Base-by-base conservation (phyloP, 202 grass and related monocot species). In the Eragrostis tef region DNA sequence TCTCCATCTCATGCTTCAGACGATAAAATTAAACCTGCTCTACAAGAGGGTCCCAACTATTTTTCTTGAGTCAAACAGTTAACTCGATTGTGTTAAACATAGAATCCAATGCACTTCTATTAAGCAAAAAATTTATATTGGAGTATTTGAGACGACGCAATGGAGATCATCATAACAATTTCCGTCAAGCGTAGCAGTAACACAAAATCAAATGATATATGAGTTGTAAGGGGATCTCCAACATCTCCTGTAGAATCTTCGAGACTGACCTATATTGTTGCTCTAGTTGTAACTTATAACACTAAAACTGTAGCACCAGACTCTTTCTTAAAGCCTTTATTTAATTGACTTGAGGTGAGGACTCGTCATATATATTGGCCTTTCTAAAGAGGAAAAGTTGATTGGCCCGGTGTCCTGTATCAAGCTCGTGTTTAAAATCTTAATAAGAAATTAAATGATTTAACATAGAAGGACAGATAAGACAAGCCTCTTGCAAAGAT, bases 71-170 rank as follows among this genome's bases (percentile, higher is more conserved):
- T 64, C 11, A 26, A 26, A 4, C 0, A 25, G 6, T 50, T 52
- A 56, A 12, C 0, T 7, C 27, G 2, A 21, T 73, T 41, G 71
- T 61, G 13, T 39, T 49, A 34, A 3, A 47, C 9, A 66, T 2
- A 60, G 6, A 81, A 81, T 61, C 43, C 17, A 63, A 17, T 72
- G 25, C 79, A 63, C 39, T 72, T 62, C 48, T 36, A 61, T 42
- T 49, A 49, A 59, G 14, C 24, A 71, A 8, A 21, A 27, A 44
- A 71, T 34, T 50, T 64, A 20, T 64, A 16, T 52, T 51, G 19
- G 11, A 72, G 19, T 72, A 60, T 72, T 63, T 72, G 54, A 62
- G 42, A 71, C 0, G 16, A 31, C 17, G 62, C 7, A 73, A 63
- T 15, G 2, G 54, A 36, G 24, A 72, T 51, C 79, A 63, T 48